Conservation (phyloP, 192 early-diverging fungal genomes). For the Backusella mclennaniae region DNA sequence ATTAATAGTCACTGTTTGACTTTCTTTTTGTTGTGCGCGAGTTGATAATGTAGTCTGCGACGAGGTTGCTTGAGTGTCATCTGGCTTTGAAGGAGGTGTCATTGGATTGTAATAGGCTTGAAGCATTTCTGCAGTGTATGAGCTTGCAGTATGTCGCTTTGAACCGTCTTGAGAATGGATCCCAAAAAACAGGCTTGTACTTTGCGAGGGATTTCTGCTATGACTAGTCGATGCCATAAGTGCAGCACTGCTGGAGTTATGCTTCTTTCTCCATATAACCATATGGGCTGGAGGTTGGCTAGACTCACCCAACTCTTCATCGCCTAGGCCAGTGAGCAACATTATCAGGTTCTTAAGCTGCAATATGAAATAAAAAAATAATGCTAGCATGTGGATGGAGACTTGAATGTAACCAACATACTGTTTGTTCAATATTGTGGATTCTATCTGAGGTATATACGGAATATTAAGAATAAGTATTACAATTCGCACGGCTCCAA, state of each 20-base stretch:
- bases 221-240: background rate
- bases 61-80: background rate
- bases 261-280: background rate
- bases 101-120: background rate
- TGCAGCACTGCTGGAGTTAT: background rate
- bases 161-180: background rate
- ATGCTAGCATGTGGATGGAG: conserved; percentile 38
- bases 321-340: conserved; percentile 13
- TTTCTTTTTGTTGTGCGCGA: background rate
- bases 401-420: conserved; percentile 44
- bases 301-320: conserved; percentile 16
- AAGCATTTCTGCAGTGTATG: background rate
- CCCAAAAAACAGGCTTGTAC: background rate
- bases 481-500: conserved; percentile 32
- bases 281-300: conserved; percentile 5
- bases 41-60: background rate
- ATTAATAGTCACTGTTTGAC: background rate
- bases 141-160: background rate
- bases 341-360: conserved; percentile 26
- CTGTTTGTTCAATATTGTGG: conserved; percentile 26
- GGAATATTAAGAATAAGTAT: conserved; percentile 39
- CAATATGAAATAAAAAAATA: conserved; percentile 40
- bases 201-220: background rate
- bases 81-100: background rate
- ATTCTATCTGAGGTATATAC: conserved; percentile 29